phyloP scores from a whole-genome alignment of 192 early-diverging fungal genomes.

The Umbelopsis ramanniana region DNA sequence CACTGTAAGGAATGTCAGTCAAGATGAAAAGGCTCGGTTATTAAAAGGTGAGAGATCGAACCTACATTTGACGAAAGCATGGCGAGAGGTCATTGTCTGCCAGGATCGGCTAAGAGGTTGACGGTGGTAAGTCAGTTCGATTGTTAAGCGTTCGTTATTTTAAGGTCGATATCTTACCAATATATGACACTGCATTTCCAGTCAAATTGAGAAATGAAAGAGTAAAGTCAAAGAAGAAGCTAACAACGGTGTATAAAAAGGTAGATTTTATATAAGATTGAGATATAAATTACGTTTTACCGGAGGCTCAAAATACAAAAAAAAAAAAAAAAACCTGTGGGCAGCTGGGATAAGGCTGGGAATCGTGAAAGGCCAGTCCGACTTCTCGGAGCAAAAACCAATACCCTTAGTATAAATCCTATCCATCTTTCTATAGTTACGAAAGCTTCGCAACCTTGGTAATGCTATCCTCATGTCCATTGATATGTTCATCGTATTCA shows the following conservation, averaged over 20 bases:
- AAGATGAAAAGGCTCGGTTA: neutral
- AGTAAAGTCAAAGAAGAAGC: neutral
- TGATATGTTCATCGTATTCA: neutral
- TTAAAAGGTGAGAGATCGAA: neutral
- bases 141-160: neutral
- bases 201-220: neutral
- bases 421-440: neutral
- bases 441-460: constrained; percentile 1
- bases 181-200: constrained; percentile 19
- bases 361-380: neutral
- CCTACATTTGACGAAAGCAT: constrained; percentile 41
- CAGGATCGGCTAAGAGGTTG: constrained; percentile 5
- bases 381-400: neutral
- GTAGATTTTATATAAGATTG: constrained; percentile 1
- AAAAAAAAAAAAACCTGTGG: neutral
- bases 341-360: neutral
- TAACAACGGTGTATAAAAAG: neutral
- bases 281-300: constrained; percentile 2
- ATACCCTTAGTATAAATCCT: neutral
- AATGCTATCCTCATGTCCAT: neutral
- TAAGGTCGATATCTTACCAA: neutral
- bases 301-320: constrained; percentile 4
- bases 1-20: constrained; percentile 2
- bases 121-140: neutral
- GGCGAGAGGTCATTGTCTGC: constrained; percentile 33